Conservation (phyloP, 306 rosid species). For the Dicorynia guianensis region DNA sequence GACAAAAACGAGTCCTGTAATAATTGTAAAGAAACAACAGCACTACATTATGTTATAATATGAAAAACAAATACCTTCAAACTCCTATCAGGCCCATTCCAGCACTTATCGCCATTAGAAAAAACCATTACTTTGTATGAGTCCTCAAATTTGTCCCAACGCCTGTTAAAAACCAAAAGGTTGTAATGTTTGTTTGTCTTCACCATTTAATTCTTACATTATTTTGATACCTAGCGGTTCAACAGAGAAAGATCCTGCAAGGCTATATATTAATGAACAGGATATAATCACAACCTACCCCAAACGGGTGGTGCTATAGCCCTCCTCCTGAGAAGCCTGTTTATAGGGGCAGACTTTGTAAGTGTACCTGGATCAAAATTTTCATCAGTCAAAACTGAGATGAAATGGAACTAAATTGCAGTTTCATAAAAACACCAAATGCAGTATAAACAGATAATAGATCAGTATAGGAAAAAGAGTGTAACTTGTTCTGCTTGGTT, state of each 20-base stretch:
- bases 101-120: slow-evolving; percentile 88
- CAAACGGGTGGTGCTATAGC: slow-evolving; percentile 82
- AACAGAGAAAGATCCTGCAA: not conserved
- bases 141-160: slow-evolving; percentile 96
- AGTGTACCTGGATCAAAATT: slow-evolving; percentile 73
- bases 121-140: slow-evolving; percentile 81
- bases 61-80: slow-evolving; percentile 68
- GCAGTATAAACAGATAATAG: slow-evolving; percentile 26
- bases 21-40: slow-evolving; percentile 30
- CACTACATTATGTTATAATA: not conserved
- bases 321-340: slow-evolving; percentile 93
- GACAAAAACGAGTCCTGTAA: slow-evolving; percentile 14
- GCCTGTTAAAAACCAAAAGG: slow-evolving; percentile 52
- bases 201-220: slow-evolving; percentile 31
- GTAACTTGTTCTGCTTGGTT: slow-evolving; percentile 90
- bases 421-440: slow-evolving; percentile 33
- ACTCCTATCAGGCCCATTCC: slow-evolving; percentile 99
- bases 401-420: slow-evolving; percentile 37
- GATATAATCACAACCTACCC: slow-evolving; percentile 66
- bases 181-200: slow-evolving; percentile 19
- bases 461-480: slow-evolving; percentile 37
- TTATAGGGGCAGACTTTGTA: slow-evolving; percentile 97
- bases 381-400: slow-evolving; percentile 49
- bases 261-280: slow-evolving; percentile 16
- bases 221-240: not conserved